Conservation (phyloP, 2,329 filamentous ascomycete genomes). For the Cladosporium sp. region DNA sequence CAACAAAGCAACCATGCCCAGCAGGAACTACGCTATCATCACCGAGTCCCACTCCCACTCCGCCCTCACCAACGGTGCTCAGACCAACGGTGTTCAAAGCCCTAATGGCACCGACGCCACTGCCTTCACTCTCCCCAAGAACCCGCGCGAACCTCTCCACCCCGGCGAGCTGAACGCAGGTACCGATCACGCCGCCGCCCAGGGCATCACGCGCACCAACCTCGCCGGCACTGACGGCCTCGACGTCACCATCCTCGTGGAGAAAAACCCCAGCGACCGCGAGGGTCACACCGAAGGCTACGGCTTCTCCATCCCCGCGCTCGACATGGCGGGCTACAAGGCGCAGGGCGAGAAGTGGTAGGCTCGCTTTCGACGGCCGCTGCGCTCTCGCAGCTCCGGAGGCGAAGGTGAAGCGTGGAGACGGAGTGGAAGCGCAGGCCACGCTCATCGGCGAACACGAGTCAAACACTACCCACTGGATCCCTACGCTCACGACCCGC, state of each 20-base stretch:
- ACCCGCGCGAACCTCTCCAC: constrained; percentile 67
- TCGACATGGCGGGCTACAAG: constrained; percentile 34
- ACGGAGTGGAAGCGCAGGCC: background rate
- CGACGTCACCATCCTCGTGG: constrained; percentile 51
- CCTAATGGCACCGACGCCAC: constrained; percentile 32
- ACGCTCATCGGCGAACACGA: background rate
- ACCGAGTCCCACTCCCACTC: constrained; percentile 49
- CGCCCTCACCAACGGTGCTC: constrained; percentile 25
- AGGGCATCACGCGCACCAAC: constrained; percentile 43
- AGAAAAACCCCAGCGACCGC: constrained; percentile 46
- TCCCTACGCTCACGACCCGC: background rate
- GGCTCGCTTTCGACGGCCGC: background rate
- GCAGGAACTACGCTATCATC: constrained; percentile 65
- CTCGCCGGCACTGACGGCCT: constrained; percentile 47
- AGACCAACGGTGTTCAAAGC: constrained; percentile 24
- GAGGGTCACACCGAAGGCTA: constrained; percentile 52
- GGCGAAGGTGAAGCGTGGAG: background rate
- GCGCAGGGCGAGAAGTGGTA: constrained; percentile 23
- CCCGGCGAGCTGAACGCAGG: constrained; percentile 76
- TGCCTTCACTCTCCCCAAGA: constrained; percentile 53
- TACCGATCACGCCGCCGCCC: constrained; percentile 69
- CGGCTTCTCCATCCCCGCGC: constrained; percentile 50
- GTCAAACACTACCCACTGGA: background rate
- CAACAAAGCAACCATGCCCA: constrained; percentile 84
- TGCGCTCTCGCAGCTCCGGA: background rate